phyloP scores from a whole-genome alignment of 345 rosid genomes.

The Euphorbia lathyris region DNA sequence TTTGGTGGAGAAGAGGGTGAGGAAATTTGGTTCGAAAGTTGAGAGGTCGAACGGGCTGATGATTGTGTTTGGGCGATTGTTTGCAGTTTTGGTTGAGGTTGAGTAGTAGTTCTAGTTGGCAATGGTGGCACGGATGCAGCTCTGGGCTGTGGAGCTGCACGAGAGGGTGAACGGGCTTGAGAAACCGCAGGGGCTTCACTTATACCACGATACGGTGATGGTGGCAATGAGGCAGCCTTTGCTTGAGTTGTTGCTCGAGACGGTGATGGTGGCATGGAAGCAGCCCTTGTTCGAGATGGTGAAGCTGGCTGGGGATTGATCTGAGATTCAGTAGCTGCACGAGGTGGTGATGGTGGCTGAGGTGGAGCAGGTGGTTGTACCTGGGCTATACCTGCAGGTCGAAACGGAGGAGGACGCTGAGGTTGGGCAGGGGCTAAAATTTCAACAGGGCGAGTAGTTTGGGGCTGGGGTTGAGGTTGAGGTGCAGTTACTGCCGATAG shows the following conservation, averaged over 20 bases:
- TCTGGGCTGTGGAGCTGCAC: slow-evolving; percentile 24
- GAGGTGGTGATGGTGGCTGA: slow-evolving; percentile 19
- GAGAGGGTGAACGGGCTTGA: slow-evolving; percentile 28
- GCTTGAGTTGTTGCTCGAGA: slow-evolving; percentile 19
- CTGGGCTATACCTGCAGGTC: slow-evolving; percentile 40
- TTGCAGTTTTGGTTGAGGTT: slow-evolving; percentile 25
- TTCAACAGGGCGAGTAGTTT: slow-evolving; percentile 23
- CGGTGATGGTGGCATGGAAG: slow-evolving; percentile 28
- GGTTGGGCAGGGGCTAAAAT: slow-evolving; percentile 37
- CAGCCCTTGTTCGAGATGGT: slow-evolving; percentile 24
- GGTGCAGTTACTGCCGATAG: slow-evolving; percentile 29
- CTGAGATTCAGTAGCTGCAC: slow-evolving; percentile 10
- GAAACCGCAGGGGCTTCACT: slow-evolving; percentile 14
- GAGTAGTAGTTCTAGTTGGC: slow-evolving; percentile 7
- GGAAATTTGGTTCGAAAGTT: slow-evolving; percentile 21
- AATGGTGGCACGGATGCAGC: slow-evolving; percentile 20
- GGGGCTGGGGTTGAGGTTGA: slow-evolving; percentile 23
- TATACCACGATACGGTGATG: slow-evolving; percentile 21
- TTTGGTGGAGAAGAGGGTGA: slow-evolving; percentile 34
- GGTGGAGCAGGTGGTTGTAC: slow-evolving; percentile 19
- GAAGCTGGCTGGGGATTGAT: slow-evolving; percentile 20
- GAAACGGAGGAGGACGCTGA: slow-evolving; percentile 46
- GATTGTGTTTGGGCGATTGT: slow-evolving; percentile 26
- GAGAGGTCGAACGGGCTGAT: slow-evolving; percentile 23
- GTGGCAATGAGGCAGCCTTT: slow-evolving; percentile 12